These are phyloP conservation scores for Melocanna baccifera DNA, from an alignment of 176 grass and related monocot species.

Conservation along the genomic window DNA sequence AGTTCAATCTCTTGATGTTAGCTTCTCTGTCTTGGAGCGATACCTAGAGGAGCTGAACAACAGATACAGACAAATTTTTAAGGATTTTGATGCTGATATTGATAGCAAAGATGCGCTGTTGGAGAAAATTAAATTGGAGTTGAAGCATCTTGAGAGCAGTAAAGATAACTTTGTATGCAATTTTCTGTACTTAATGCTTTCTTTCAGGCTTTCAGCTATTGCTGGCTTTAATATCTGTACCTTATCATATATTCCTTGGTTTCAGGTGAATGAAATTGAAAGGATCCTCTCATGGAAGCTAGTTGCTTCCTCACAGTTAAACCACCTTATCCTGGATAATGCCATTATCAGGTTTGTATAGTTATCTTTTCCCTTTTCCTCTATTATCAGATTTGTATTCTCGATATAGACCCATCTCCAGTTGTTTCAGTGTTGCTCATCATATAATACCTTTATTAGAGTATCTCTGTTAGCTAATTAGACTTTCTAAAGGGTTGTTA, in stretches of 20 bases:
- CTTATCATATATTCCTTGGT: constrained; percentile 35
- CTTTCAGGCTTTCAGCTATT: background rate
- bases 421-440: background rate
- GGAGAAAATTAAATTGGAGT: constrained; percentile 66
- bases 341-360: constrained; percentile 56
- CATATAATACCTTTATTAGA: background rate
- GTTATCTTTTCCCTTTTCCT: background rate
- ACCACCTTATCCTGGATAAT: constrained; percentile 59
- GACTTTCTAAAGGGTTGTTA: background rate
- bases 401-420: background rate
- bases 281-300: constrained; percentile 67
- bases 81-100: constrained; percentile 93
- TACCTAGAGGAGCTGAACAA: constrained; percentile 94
- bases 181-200: constrained; percentile 21
- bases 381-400: background rate
- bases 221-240: background rate
- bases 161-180: constrained; percentile 56
- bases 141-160: constrained; percentile 64
- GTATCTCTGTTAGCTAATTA: background rate
- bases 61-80: constrained; percentile 93
- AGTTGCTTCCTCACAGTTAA: constrained; percentile 67
- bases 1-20: constrained; percentile 93
- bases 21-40: constrained; percentile 86
- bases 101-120: constrained; percentile 57
- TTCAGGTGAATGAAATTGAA: constrained; percentile 65